Conservation (phyloP, 2,329 filamentous ascomycete species). For the Ophiostoma sp. region DNA sequence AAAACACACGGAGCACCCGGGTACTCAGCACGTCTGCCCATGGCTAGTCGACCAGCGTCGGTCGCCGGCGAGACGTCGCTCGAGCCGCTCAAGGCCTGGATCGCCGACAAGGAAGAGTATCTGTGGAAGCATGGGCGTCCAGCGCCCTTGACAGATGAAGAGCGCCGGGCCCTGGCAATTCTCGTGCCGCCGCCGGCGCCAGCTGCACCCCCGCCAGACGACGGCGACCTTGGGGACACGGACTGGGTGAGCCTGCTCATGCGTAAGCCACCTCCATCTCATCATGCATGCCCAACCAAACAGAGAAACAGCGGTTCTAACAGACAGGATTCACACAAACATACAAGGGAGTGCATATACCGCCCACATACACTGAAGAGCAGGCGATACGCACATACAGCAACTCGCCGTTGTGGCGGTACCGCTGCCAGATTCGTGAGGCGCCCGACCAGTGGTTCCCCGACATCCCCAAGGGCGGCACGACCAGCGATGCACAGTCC, state of each 20-base stretch:
- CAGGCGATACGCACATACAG: conserved; percentile 9
- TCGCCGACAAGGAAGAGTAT: conserved; percentile 38
- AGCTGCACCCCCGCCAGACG: not conserved
- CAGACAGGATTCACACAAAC: conserved; percentile 33
- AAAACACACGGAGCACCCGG: not conserved
- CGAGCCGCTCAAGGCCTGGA: conserved; percentile 36
- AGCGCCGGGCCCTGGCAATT: conserved; percentile 32
- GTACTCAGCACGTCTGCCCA: no score
- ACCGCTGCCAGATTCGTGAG: conserved; percentile 31
- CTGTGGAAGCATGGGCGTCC: conserved; percentile 34
- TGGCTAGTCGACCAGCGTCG: not conserved
- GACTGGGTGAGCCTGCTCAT: conserved; percentile 41
- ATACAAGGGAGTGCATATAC: conserved; percentile 22
- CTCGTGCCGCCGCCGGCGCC: not conserved
- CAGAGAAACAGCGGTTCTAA: not conserved
- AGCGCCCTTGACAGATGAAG: conserved; percentile 36
- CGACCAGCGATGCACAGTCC: conserved; percentile 31
- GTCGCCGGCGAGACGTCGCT: conserved; percentile 8
- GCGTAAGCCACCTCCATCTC: conserved; percentile 31
- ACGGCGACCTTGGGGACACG: conserved; percentile 19
- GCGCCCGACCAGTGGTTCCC: conserved; percentile 30
- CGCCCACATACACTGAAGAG: conserved; percentile 29
- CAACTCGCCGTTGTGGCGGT: conserved; percentile 29
- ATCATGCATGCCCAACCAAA: not conserved
- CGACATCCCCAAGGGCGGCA: conserved; percentile 16